Conservation (phyloP, 768 basidiomycete species). For the Lactarius indigo region DNA sequence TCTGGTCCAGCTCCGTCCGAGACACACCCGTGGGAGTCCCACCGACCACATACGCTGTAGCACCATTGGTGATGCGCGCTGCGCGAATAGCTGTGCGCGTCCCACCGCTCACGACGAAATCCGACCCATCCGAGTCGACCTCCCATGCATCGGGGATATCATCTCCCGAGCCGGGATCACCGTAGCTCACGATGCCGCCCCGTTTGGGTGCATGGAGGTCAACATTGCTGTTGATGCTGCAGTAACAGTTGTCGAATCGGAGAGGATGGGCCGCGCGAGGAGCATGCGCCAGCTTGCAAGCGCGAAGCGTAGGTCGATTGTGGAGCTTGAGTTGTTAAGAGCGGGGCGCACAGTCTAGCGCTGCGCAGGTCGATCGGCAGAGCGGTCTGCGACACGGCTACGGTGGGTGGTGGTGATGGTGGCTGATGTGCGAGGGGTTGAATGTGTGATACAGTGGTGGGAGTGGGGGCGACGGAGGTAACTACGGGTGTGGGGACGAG, state of each 20-base stretch:
- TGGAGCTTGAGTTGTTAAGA: conserved; percentile 63
- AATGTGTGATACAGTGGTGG: conserved; percentile 38
- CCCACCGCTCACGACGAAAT: conserved; percentile 63
- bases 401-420: conserved; percentile 32
- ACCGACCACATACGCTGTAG: conserved; percentile 51
- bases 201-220: conserved; percentile 39
- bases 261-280: conserved; percentile 82
- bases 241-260: conserved; percentile 33
- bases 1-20: conserved; percentile 71
- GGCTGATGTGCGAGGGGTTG: conserved; percentile 29
- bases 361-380: conserved; percentile 42
- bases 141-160: conserved; percentile 79
- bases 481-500: conserved; percentile 36
- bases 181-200: conserved; percentile 77
- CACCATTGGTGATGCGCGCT: conserved; percentile 32
- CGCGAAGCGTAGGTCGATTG: conserved; percentile 84
- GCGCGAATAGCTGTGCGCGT: conserved; percentile 48
- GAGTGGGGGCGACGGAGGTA: conserved; percentile 23
- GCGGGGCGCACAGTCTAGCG: conserved; percentile 23
- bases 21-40: conserved; percentile 29
- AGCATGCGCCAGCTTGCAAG: conserved; percentile 85
- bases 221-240: conserved; percentile 40
- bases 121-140: conserved; percentile 81
- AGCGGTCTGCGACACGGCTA: conserved; percentile 32
- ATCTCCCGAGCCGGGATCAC: conserved; percentile 80